A percentile compares a stretch with the other conserved stretches of the same genome.
Evolutionary conservation across 31 red algal genomes (phyloP).

Genomic region (Odonthalia washingtoniensis): DNA sequence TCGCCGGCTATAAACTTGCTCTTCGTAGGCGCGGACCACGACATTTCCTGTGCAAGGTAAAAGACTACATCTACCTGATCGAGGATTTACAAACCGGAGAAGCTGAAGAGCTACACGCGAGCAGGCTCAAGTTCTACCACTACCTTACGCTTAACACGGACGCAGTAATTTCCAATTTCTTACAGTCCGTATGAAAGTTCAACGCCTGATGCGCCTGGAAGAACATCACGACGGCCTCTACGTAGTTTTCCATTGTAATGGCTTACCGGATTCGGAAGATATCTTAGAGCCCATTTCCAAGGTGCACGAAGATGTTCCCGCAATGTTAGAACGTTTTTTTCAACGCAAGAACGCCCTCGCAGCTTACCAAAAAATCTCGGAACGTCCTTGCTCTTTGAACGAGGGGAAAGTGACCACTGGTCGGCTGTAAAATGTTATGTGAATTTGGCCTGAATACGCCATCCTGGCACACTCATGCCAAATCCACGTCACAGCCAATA

Average conservation of each 20-base stretch:
- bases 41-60: not conserved
- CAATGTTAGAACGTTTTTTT: no score
- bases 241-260: not conserved
- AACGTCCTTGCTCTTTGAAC: no score
- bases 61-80: not conserved
- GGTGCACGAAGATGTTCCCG: no score
- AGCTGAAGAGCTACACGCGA: not conserved
- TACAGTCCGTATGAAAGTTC: not conserved
- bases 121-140: conserved; percentile 1
- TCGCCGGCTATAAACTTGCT: not conserved
- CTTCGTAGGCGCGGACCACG: conserved; percentile 12
- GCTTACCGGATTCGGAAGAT: not conserved
- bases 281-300: conserved; percentile 12
- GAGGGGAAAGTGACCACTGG: no score
- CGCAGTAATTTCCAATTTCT: not conserved
- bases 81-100: conserved; percentile 4
- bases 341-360: no score
- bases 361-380: no score
- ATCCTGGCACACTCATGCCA: no score
- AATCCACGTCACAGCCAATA: no score
- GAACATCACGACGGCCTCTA: not conserved
- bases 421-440: no score
- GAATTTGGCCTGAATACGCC: no score
- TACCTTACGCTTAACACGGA: not conserved
- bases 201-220: conserved; percentile 8